A percentile compares a stretch with the other conserved stretches of the same genome.
Evolutionary conservation across 768 basidiomycete genomes (phyloP).

Genomic region (Auricularia sp.): DNA sequence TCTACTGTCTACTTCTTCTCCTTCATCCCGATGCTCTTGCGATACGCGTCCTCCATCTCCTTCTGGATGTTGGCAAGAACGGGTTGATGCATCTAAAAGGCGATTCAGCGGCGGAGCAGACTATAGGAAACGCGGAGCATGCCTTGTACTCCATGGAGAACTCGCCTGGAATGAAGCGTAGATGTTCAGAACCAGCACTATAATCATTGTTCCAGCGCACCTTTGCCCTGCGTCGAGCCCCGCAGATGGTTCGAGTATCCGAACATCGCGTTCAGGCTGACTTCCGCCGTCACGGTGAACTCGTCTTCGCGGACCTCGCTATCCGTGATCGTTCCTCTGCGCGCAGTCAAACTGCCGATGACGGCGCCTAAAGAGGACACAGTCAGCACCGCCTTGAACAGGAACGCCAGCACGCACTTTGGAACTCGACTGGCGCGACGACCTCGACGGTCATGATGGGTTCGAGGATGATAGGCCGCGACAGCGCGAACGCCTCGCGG

Average conservation of each 20-base stretch:
- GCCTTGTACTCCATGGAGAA: constrained; percentile 54
- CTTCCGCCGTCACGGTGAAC: constrained; percentile 85
- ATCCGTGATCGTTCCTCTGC: constrained; percentile 89
- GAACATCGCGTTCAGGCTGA: constrained; percentile 97
- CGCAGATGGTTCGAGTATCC: constrained; percentile 89
- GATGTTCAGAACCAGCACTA: constrained; percentile 28
- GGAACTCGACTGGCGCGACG: constrained; percentile 92
- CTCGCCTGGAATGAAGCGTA: constrained; percentile 22
- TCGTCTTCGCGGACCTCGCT: constrained; percentile 97
- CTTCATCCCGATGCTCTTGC: constrained; percentile 53
- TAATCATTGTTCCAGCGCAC: constrained; percentile 31
- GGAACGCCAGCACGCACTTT: constrained; percentile 41
- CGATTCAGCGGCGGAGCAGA: background rate
- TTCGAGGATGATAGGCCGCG: constrained; percentile 77
- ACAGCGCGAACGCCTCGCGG: constrained; percentile 74
- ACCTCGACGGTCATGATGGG: constrained; percentile 99
- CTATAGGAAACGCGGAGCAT: constrained; percentile 13
- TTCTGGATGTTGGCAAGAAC: constrained; percentile 81
- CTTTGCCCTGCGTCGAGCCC: constrained; percentile 95
- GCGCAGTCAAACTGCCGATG: constrained; percentile 86
- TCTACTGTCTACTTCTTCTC: constrained; percentile 50
- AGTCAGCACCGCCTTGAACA: constrained; percentile 3
- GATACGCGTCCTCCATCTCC: constrained; percentile 80
- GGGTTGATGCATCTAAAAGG: constrained; percentile 57
- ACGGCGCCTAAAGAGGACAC: constrained; percentile 48